Evolutionary conservation across 2,329 filamentous ascomycete species (phyloP), one percentile per base, ranked within the genome.

Genomic region (Rhinocladiella similis): DNA sequence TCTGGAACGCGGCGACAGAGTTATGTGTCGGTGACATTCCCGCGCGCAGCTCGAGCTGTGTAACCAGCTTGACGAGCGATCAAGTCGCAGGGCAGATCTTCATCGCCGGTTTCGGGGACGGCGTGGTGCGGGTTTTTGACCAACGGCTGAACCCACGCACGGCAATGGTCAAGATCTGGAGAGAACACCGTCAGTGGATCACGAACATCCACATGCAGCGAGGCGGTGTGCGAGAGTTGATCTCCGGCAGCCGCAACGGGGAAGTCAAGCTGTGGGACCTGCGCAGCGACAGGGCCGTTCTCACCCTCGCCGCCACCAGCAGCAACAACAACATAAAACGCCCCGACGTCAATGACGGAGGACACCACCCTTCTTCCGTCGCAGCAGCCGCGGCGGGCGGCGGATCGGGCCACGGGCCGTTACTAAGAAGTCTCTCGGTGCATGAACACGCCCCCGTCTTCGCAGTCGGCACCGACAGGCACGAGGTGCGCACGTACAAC

Each of bases 11-110:
- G 14, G 91, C 90, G 6, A 89, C 90, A 42, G 94, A 99, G 78
- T 88, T 94, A 36, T 97, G 93, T 74, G 84, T 91, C 7, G 61
- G 55, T 3, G 94, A 99, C 69, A 97, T 99, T 50, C 91, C 92
- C 33, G 94, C 94, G 10, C 87, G 94, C 33, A 97, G 93, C 0
- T 91, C 91, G 33, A 96, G 91, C 14, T 97, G 93, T 72, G 94
- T 99, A 60, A 99, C 94, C 3, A 95, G 91, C 7, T 77, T 99
- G 61, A 97, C 94, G 2, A 96, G 91, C 14, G 94, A 99, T 72
- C 94, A 97, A 79, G 96, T 99, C 73, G 96, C 95, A 50, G 94
- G 94, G 42, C 92, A 97, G 68, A 86, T 97, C 45, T 97, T 99
- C 67, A 89, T 96, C 10, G 94, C 94, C 39, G 94, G 94, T 2